Conservation (phyloP, 495 filamentous ascomycete species). For the Pyronema omphalodes region DNA sequence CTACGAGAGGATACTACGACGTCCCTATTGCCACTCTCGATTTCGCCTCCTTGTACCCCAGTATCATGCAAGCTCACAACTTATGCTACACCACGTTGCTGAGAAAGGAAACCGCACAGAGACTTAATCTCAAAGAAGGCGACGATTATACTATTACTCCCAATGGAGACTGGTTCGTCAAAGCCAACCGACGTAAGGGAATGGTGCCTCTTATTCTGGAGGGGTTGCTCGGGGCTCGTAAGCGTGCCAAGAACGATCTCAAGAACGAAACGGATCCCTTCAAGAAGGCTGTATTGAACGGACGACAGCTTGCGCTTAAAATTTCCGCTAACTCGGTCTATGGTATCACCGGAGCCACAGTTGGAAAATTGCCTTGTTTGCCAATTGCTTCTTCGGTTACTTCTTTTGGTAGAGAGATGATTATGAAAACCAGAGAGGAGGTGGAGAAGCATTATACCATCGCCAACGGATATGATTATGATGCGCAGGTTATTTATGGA, state of each 20-base stretch:
- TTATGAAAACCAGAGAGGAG: constrained; percentile 86
- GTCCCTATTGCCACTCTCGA: constrained; percentile 93
- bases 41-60: constrained; percentile 96
- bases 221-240: constrained; percentile 72
- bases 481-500: constrained; percentile 93
- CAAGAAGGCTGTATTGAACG: constrained; percentile 94
- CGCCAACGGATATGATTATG: constrained; percentile 80
- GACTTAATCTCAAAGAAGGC: constrained; percentile 52
- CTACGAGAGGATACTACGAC: constrained; percentile 75
- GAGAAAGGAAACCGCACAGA: constrained; percentile 61
- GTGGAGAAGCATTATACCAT: constrained; percentile 79
- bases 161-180: constrained; percentile 85
- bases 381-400: constrained; percentile 93
- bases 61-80: constrained; percentile 97
- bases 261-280: constrained; percentile 85
- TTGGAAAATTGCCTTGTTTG: constrained; percentile 88
- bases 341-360: constrained; percentile 87
- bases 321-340: constrained; percentile 97
- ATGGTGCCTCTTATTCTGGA: constrained; percentile 88
- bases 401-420: constrained; percentile 92
- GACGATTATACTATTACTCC: constrained; percentile 94
- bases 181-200: constrained; percentile 72
- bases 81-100: constrained; percentile 93
- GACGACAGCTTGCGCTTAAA: constrained; percentile 90
- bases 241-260: constrained; percentile 79